Conservation (phyloP, 176 grass and related monocot genomes). For the Paspalum notatum region DNA sequence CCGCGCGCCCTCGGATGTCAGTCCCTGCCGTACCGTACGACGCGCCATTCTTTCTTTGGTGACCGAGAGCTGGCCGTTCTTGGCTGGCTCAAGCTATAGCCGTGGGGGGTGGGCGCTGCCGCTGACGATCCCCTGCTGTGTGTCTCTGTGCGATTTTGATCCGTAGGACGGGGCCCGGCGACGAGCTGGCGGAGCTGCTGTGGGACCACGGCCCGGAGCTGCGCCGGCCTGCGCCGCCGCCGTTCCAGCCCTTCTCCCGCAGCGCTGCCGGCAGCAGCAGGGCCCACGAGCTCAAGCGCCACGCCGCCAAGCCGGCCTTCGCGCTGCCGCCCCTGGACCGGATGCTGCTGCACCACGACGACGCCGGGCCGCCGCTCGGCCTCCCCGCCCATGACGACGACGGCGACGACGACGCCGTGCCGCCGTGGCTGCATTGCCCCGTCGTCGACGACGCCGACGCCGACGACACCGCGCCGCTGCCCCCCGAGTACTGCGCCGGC, state of each 20-base stretch:
- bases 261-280: constrained; percentile 25
- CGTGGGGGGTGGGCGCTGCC: no score
- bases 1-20: no score
- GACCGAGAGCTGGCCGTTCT: no score
- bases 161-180: constrained; percentile 32
- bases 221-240: constrained; percentile 28
- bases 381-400: not conserved
- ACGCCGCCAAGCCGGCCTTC: not conserved
- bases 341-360: not conserved
- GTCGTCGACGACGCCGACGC: constrained; percentile 28
- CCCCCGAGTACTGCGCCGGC: constrained; percentile 45
- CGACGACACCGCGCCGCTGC: constrained; percentile 45
- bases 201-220: constrained; percentile 37
- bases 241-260: constrained; percentile 54
- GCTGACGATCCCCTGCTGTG: not conserved
- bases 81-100: no score
- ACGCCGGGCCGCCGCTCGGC: not conserved
- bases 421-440: constrained; percentile 60
- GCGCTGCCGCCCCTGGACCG: no score
- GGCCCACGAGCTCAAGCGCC: constrained; percentile 36
- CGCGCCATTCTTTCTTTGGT: no score
- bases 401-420: constrained; percentile 26
- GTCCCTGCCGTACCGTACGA: no score
- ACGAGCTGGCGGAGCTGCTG: constrained; percentile 47
- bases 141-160: not conserved